Conservation (phyloP, 495 filamentous ascomycete species). For the Daldinia caldariorum region DNA sequence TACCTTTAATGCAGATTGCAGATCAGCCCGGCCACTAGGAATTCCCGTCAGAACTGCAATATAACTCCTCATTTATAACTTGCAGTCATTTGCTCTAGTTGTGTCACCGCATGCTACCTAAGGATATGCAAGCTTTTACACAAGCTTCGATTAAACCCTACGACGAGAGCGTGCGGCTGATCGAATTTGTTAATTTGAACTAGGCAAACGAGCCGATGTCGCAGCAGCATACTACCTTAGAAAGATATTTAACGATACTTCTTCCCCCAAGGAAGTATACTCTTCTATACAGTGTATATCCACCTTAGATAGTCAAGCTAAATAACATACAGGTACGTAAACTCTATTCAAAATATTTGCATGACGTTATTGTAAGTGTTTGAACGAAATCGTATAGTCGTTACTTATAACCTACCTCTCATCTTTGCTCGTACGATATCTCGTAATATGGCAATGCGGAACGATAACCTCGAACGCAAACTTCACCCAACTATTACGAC, state of each 20-base stretch:
- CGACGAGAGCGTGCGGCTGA: conserved; percentile 36
- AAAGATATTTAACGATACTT: conserved; percentile 16
- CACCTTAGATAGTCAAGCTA: background rate
- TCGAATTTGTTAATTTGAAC: conserved; percentile 25
- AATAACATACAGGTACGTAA: background rate
- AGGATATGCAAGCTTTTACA: conserved; percentile 25
- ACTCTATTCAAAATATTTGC: background rate
- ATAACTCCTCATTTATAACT: conserved; percentile 11
- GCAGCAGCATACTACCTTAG: background rate
- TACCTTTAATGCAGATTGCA: conserved; percentile 36
- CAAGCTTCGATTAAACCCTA: conserved; percentile 37
- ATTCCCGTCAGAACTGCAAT: conserved; percentile 20
- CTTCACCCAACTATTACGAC: background rate
- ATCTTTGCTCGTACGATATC: background rate
- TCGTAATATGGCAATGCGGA: conserved; percentile 8
- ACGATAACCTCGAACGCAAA: conserved; percentile 15
- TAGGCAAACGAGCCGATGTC: conserved; percentile 11
- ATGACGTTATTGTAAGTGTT: background rate
- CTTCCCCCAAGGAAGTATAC: background rate
- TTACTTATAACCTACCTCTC: background rate
- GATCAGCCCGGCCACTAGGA: conserved; percentile 21
- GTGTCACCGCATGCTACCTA: conserved; percentile 24
- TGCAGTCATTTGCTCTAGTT: conserved; percentile 11
- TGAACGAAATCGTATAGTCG: background rate
- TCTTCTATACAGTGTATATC: background rate